Base-by-base conservation (phyloP, 176 grass and related monocot genomes). In the Areca catechu region DNA sequence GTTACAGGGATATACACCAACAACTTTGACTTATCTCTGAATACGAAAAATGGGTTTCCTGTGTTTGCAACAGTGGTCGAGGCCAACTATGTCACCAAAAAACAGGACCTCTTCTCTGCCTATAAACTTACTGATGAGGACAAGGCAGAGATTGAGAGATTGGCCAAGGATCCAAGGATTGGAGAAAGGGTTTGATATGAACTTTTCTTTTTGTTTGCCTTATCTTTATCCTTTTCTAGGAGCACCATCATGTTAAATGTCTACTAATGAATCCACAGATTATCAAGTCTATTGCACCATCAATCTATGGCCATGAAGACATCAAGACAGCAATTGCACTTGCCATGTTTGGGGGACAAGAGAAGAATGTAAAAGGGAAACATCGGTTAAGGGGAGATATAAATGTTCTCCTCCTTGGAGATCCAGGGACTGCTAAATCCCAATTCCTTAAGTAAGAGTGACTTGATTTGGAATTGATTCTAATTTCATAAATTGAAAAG, bases 21-120 rank as follows among this genome's bases (percentile, higher is more conserved):
- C 63, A 98, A 98, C 70, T 98, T 98, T 78, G 93, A 98, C 79
- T 63, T 98, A 54, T 98, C 88, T 28, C 69, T 98, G 54, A 98
- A 98, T 69, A 98, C 93, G 28, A 98, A 98, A 75, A 98, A 98
- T 78, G 93, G 93, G 56, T 98, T 98, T 73, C 93, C 93, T 54
- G 93, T 98, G 53, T 98, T 98, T 63, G 81, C 93, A 23, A 98
- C 93, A 1, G 87, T 98, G 30, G 87, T 98, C 52, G 93, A 98
- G 70, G 93, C 84, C 52, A 98, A 98, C 27, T 88, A 92, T 74
- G 78, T 98, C 43, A 75, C 93, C 22, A 98, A 92, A 82, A 98
- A 98, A 54, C 84, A 98, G 28, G 93, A 98, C 24, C 81, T 98
- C 56, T 98, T 98, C 63, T 98, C 93, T 69, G 87, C 93, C 15